phyloP scores from a whole-genome alignment of 2,329 filamentous ascomycete species.

The Ophiostoma perfectum region DNA sequence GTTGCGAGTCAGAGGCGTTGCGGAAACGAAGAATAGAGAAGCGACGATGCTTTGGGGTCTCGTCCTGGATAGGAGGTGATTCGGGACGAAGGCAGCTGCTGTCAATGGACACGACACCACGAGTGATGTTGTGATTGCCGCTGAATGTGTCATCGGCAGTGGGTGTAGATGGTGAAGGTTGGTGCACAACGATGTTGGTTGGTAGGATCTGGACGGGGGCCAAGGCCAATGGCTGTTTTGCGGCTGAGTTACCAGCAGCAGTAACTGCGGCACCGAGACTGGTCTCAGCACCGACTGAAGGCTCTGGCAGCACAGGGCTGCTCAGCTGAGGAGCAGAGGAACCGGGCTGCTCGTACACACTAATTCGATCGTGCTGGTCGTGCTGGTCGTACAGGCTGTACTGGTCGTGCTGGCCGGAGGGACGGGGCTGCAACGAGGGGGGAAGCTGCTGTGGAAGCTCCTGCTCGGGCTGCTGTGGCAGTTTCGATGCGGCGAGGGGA shows the following conservation, averaged over 20 bases:
- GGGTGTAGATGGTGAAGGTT: constrained; percentile 26
- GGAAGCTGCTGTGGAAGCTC: constrained; percentile 14
- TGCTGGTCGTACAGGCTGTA: constrained; percentile 3
- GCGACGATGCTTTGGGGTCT: constrained; percentile 52
- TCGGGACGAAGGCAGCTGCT: constrained; percentile 36
- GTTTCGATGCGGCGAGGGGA: constrained; percentile 28
- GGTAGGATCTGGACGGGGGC: constrained; percentile 11
- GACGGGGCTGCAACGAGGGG: neutral
- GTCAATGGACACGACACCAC: constrained; percentile 28
- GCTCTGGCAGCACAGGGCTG: neutral
- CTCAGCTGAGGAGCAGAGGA: constrained; percentile 4
- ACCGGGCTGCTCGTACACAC: neutral
- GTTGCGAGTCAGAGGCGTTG: constrained; percentile 87
- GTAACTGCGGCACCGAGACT: constrained; percentile 27
- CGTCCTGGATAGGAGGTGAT: constrained; percentile 50
- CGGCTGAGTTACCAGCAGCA: constrained; percentile 28
- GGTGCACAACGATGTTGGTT: neutral
- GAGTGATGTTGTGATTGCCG: constrained; percentile 27
- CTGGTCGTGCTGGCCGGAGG: neutral
- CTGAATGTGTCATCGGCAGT: constrained; percentile 26
- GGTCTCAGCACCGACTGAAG: neutral
- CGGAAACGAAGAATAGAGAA: constrained; percentile 75
- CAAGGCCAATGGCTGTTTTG: constrained; percentile 13
- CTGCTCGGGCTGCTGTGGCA: constrained; percentile 17
- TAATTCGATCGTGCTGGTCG: neutral